Percentiles rank a stretch among this genome's conserved stretches.
Evolutionary conservation across 306 rosid species (phyloP).

Genomic region (Pueraria montana): DNA sequence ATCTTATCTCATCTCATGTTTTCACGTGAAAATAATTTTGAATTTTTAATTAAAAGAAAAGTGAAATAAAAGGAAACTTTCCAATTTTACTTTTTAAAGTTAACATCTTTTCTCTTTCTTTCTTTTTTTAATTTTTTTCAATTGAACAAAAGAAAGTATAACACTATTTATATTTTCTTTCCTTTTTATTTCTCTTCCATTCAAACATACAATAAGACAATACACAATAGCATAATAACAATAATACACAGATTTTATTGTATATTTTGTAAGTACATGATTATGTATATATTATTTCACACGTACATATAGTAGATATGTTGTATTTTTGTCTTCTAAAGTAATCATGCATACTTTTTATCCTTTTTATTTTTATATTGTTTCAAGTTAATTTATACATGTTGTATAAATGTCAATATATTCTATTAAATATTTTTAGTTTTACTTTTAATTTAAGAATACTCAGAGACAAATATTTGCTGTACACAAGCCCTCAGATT

Average conservation of each 20-base stretch:
- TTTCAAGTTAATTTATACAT: neutral
- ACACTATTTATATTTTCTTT: too few relatives aligned
- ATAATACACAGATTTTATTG: too few relatives aligned
- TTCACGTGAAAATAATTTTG: neutral
- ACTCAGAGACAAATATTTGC: neutral
- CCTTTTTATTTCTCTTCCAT: neutral
- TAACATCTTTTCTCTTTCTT: too few relatives aligned
- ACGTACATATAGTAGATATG: neutral
- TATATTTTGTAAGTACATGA: neutral
- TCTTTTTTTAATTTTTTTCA: too few relatives aligned
- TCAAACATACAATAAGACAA: neutral
- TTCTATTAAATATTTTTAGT: neutral
- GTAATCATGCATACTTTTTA: neutral
- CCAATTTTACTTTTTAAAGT: too few relatives aligned
- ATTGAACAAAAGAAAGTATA: neutral
- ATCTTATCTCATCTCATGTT: neutral
- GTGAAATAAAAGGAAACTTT: too few relatives aligned
- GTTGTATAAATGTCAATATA: neutral
- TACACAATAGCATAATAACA: too few relatives aligned
- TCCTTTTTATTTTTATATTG: neutral
- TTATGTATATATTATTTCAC: neutral
- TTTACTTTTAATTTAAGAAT: neutral
- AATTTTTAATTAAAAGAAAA: too few relatives aligned
- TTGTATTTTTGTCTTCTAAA: neutral
- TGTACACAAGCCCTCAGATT: neutral